phyloP scores from a whole-genome alignment of 2,329 filamentous ascomycete genomes.

The Microdochium trichocladiopsis region DNA sequence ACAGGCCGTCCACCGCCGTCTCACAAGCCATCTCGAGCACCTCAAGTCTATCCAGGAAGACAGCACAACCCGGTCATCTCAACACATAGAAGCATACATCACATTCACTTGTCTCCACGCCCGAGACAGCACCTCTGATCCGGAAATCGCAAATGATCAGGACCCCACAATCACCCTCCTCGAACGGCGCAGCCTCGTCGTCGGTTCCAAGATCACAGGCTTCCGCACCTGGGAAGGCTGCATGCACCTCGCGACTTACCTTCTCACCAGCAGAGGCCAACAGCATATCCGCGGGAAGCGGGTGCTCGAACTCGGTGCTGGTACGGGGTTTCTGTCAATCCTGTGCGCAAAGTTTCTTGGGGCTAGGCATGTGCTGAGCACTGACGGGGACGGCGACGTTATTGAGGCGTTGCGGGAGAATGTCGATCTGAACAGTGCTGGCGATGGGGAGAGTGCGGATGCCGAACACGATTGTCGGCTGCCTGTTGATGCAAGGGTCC shows the following conservation, averaged over 20 bases:
- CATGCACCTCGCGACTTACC: constrained; percentile 54
- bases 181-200: constrained; percentile 45
- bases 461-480: background rate
- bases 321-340: constrained; percentile 59
- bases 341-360: constrained; percentile 52
- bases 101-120: constrained; percentile 41
- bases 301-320: constrained; percentile 59
- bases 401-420: constrained; percentile 46
- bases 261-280: constrained; percentile 37
- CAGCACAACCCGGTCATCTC: constrained; percentile 38
- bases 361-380: constrained; percentile 46
- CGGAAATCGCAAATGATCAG: background rate
- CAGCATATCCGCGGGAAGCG: constrained; percentile 37
- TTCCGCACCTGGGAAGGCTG: constrained; percentile 66
- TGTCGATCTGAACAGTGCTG: constrained; percentile 39
- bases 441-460: constrained; percentile 11
- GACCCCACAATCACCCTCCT: constrained; percentile 41
- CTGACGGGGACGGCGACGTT: constrained; percentile 53
- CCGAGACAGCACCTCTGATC: background rate
- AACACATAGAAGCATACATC: constrained; percentile 55
- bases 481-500: constrained; percentile 13
- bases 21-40: constrained; percentile 53
- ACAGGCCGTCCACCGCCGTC: constrained; percentile 3
- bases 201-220: constrained; percentile 54
- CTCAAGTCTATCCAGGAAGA: constrained; percentile 36